A percentile compares a stretch with the other conserved stretches of the same genome.
Evolutionary conservation across 1,139 yeast species (phyloP).

Genomic region (Lipomyces yarrowii): DNA sequence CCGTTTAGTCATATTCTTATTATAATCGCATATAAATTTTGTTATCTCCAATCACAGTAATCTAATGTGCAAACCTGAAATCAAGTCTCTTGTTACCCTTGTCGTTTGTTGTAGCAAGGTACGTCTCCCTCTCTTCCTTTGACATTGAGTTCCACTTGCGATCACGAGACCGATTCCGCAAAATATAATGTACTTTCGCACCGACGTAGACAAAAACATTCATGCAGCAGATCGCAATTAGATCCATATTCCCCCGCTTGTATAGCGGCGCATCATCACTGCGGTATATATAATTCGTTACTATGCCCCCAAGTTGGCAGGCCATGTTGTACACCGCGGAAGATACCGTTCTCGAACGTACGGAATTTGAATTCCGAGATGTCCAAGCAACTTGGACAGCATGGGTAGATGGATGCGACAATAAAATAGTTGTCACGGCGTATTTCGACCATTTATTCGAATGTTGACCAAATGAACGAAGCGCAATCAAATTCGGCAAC

Average conservation of each 20-base stretch:
- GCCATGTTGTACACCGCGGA: conserved; percentile 65
- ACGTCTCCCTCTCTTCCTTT: conserved; percentile 51
- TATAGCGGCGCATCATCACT: conserved; percentile 60
- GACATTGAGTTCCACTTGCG: conserved; percentile 53
- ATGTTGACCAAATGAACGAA: conserved; percentile 57
- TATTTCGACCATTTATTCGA: conserved; percentile 58
- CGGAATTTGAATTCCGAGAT: conserved; percentile 62
- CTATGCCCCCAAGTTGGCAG: conserved; percentile 51
- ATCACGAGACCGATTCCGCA: conserved; percentile 51
- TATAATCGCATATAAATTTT: no score
- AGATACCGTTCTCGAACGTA: conserved; percentile 60
- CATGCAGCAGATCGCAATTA: conserved; percentile 47
- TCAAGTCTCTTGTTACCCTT: conserved; percentile 60
- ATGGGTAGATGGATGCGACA: conserved; percentile 54
- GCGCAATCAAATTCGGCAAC: conserved; percentile 41
- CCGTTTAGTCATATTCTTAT: no score
- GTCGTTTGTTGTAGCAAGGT: conserved; percentile 51
- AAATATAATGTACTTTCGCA: conserved; percentile 47
- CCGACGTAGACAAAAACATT: conserved; percentile 33
- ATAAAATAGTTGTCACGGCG: conserved; percentile 50
- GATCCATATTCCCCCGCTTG: conserved; percentile 54
- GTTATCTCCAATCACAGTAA: no score
- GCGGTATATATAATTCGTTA: conserved; percentile 57
- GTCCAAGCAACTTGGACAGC: conserved; percentile 64
- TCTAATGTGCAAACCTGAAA: conserved; percentile 46